Percentiles rank a stretch among this genome's conserved stretches.
Conservation (phyloP, 2,329 filamentous ascomycete species). For the Xylariales sp. region DNA sequence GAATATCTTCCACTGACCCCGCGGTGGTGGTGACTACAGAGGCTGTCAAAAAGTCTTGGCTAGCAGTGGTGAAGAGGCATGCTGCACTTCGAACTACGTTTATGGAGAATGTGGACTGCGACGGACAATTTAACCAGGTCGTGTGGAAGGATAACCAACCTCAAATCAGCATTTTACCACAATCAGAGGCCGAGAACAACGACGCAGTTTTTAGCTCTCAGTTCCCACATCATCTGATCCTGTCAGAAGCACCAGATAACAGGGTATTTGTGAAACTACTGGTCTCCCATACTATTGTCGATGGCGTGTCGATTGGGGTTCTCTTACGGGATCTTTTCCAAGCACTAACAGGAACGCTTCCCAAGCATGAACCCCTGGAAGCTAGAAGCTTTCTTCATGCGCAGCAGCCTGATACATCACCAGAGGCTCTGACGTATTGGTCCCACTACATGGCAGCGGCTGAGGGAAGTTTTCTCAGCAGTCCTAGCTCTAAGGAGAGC, state of each 20-base stretch:
- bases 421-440: not conserved
- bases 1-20: not conserved
- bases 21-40: not conserved
- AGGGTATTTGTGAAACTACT: not conserved
- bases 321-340: not conserved
- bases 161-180: conserved; percentile 1
- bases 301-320: conserved; percentile 1
- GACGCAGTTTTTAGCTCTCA: not conserved
- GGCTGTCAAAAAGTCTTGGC: not conserved
- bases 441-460: not conserved
- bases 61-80: conserved; percentile 3
- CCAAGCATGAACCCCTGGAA: not conserved
- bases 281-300: not conserved
- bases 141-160: not conserved
- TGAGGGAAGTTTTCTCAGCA: not conserved
- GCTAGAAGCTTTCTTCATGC: not conserved
- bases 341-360: not conserved
- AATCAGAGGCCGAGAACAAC: not conserved
- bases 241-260: not conserved
- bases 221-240: not conserved
- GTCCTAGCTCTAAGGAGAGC: not conserved
- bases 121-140: conserved; percentile 2
- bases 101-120: conserved; percentile 4
- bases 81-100: conserved; percentile 5
- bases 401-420: conserved; percentile 4